These are phyloP conservation scores for Fraxinus baroniana DNA, from an alignment of 305 asterid species.

Conservation along the genomic window DNA sequence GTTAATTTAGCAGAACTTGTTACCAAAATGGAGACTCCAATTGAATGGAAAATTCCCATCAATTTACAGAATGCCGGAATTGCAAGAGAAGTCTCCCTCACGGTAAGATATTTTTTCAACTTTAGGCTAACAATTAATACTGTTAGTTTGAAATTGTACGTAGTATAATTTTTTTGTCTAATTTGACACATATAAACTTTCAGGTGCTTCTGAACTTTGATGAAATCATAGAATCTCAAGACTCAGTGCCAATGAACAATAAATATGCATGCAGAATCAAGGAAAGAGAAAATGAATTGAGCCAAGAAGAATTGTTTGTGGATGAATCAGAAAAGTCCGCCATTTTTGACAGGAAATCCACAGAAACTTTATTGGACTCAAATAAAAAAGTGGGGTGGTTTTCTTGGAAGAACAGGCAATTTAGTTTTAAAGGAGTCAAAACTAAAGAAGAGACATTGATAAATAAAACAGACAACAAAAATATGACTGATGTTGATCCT, in stretches of 20 bases:
- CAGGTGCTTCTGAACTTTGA: constrained; percentile 47
- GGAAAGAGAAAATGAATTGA: constrained; percentile 22
- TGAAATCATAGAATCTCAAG: constrained; percentile 41
- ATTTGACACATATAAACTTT: neutral
- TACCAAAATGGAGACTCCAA: constrained; percentile 32
- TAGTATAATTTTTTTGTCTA: neutral
- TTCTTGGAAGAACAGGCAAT: constrained; percentile 52
- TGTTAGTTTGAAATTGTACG: neutral
- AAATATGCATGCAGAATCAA: constrained; percentile 10
- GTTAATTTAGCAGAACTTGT: constrained; percentile 55
- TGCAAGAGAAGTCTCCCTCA: constrained; percentile 43
- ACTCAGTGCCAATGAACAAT: neutral
- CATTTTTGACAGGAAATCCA: constrained; percentile 4
- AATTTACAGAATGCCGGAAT: constrained; percentile 42
- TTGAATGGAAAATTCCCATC: constrained; percentile 49
- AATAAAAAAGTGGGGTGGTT: constrained; percentile 53
- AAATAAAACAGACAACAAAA: neutral
- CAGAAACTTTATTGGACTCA: constrained; percentile 22
- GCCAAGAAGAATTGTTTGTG: constrained; percentile 36
- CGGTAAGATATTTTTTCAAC: constrained; percentile 37
- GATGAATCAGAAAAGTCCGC: constrained; percentile 31
- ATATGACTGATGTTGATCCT: neutral
- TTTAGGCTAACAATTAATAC: neutral
- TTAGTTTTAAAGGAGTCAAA: constrained; percentile 36
- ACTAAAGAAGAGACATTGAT: constrained; percentile 15